Percentiles rank a stretch among this genome's conserved stretches.
These are phyloP conservation scores for Endotrypanum monterogeii DNA, from an alignment of 208 protist species.

Conservation along the genomic window DNA sequence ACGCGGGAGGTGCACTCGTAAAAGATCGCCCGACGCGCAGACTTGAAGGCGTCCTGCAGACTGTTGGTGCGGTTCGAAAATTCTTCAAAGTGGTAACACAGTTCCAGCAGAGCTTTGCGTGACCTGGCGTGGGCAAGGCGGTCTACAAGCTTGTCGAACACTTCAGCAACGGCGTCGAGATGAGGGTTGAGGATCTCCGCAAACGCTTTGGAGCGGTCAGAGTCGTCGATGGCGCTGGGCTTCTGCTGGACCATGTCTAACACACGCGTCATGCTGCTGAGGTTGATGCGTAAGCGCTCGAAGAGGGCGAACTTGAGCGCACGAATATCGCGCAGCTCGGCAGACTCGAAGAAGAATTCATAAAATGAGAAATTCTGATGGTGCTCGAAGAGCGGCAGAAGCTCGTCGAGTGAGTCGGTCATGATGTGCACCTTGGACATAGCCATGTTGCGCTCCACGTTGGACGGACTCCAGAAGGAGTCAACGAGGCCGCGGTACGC, in stretches of 20 bases:
- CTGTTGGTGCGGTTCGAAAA: constrained; percentile 51
- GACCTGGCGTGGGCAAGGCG: constrained; percentile 54
- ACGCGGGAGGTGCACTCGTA: constrained; percentile 72
- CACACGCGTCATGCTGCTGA: constrained; percentile 79
- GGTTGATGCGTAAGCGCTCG: constrained; percentile 70
- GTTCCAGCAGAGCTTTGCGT: constrained; percentile 36
- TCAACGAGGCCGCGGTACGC: constrained; percentile 72
- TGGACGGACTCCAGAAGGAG: constrained; percentile 86
- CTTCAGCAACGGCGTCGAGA: constrained; percentile 51
- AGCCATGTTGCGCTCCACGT: constrained; percentile 84
- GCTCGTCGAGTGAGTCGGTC: constrained; percentile 63
- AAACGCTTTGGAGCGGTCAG: constrained; percentile 69
- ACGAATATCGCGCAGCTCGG: constrained; percentile 66
- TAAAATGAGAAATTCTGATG: constrained; percentile 75
- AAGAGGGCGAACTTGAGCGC: constrained; percentile 66
- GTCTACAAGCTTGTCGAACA: constrained; percentile 71
- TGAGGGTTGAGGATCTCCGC: constrained; percentile 58
- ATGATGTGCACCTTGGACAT: constrained; percentile 83
- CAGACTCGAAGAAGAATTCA: constrained; percentile 82
- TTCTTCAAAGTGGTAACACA: constrained; percentile 42
- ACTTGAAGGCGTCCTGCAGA: constrained; percentile 66
- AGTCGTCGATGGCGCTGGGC: constrained; percentile 74
- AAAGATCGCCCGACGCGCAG: constrained; percentile 74
- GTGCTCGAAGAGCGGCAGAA: constrained; percentile 61
- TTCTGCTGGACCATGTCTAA: constrained; percentile 80